Percentiles rank a stretch among this genome's conserved stretches.
Conservation (phyloP, 2,329 filamentous ascomycete genomes). For the Colletotrichum euphorbiae region DNA sequence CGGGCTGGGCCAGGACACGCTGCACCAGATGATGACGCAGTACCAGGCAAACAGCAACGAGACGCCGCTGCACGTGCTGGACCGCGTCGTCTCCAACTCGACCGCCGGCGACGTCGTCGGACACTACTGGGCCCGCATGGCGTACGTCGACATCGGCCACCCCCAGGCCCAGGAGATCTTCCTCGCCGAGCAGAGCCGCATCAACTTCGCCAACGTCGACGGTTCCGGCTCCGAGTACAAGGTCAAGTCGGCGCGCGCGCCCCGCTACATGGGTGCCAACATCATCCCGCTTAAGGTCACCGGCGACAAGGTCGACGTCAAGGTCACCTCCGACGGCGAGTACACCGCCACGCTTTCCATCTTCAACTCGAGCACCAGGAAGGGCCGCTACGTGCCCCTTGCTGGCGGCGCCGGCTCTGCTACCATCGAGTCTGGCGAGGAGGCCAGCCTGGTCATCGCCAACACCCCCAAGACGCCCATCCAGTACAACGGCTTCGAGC, state of each 20-base stretch:
- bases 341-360: slow-evolving; percentile 58
- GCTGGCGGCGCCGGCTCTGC: slow-evolving; percentile 49
- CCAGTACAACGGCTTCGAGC: slow-evolving; percentile 57
- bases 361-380: slow-evolving; percentile 44
- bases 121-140: slow-evolving; percentile 65
- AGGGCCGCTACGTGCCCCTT: slow-evolving; percentile 53
- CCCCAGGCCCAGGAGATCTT: slow-evolving; percentile 53
- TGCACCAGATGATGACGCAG: slow-evolving; percentile 56
- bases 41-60: slow-evolving; percentile 60
- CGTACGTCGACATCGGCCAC: slow-evolving; percentile 63
- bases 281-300: slow-evolving; percentile 57
- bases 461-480: slow-evolving; percentile 59
- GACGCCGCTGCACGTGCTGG: slow-evolving; percentile 60
- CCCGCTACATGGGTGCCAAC: slow-evolving; percentile 63
- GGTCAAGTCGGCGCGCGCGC: slow-evolving; percentile 55
- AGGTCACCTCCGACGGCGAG: slow-evolving; percentile 48
- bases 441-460: slow-evolving; percentile 58
- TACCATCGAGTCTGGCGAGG: slow-evolving; percentile 50
- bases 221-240: slow-evolving; percentile 50
- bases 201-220: slow-evolving; percentile 59
- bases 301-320: no score
- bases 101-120: slow-evolving; percentile 57
- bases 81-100: slow-evolving; percentile 50
- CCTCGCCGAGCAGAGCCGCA: slow-evolving; percentile 46
- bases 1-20: slow-evolving; percentile 54